Conservation (phyloP, 2,329 filamentous ascomycete species). For the Aspergillus versicolor region DNA sequence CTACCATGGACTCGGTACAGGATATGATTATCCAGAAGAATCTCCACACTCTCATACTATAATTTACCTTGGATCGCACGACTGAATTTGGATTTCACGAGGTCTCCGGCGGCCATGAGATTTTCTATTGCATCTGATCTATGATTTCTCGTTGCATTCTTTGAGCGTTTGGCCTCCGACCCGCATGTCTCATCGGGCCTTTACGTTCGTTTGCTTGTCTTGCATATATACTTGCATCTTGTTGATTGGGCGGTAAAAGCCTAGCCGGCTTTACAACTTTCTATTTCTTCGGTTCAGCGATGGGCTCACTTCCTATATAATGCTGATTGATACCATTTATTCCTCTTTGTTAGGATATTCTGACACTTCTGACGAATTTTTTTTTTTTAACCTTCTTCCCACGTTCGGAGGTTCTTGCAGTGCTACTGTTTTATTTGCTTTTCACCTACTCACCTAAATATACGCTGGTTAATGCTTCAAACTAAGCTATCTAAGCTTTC, state of each 20-base stretch:
- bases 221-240: conserved; percentile 7
- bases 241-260: conserved; percentile 14
- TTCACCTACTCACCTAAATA: background rate
- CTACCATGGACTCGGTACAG: conserved; percentile 82
- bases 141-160: conserved; percentile 26
- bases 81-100: conserved; percentile 17
- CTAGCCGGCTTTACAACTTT: conserved; percentile 17
- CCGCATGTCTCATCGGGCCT: conserved; percentile 4
- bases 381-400: conserved; percentile 3
- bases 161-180: conserved; percentile 21
- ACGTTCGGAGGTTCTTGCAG: conserved; percentile 4
- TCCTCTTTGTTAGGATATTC: conserved; percentile 1
- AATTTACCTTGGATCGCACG: conserved; percentile 15
- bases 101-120: conserved; percentile 18
- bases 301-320: conserved; percentile 24
- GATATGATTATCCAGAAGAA: conserved; percentile 87
- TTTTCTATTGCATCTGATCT: conserved; percentile 13
- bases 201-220: conserved; percentile 1
- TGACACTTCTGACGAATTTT: conserved; percentile 10
- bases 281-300: conserved; percentile 26
- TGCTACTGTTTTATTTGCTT: background rate
- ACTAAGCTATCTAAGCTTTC: background rate
- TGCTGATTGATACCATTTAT: conserved; percentile 39
- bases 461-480: background rate
- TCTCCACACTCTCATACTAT: conserved; percentile 74